These are phyloP conservation scores for Mediolabrus comicus DNA, from an alignment of 108 stramenopile genomes.

Conservation along the genomic window DNA sequence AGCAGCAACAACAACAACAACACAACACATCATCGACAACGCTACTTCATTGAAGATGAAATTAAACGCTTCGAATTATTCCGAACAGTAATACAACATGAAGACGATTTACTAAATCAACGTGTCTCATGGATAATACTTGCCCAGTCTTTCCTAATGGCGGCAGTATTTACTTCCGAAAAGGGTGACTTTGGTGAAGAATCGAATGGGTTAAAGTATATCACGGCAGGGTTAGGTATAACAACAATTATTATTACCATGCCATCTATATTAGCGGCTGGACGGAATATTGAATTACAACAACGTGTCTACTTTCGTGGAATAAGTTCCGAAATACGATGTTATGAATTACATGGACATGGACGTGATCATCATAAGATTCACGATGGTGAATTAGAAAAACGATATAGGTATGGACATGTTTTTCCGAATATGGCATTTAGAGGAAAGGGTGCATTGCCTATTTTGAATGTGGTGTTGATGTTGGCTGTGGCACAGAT, in stretches of 20 bases:
- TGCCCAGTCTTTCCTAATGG: slow-evolving; percentile 56
- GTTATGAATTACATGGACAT: slow-evolving; percentile 32
- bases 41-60: slow-evolving; percentile 17
- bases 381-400: background rate
- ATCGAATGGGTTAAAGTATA: slow-evolving; percentile 16
- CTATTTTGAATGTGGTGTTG: slow-evolving; percentile 23
- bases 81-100: slow-evolving; percentile 46
- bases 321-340: slow-evolving; percentile 33
- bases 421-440: slow-evolving; percentile 41
- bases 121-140: slow-evolving; percentile 55
- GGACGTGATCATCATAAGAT: slow-evolving; percentile 5
- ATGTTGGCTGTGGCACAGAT: slow-evolving; percentile 22
- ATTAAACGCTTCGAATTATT: slow-evolving; percentile 51
- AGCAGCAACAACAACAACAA: too few species aligned
- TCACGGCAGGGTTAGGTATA: slow-evolving; percentile 46
- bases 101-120: slow-evolving; percentile 53
- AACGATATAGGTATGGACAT: slow-evolving; percentile 21
- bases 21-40: too few species aligned
- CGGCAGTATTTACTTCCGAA: slow-evolving; percentile 36
- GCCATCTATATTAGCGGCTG: slow-evolving; percentile 44
- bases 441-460: slow-evolving; percentile 15
- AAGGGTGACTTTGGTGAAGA: slow-evolving; percentile 9
- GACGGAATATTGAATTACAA: slow-evolving; percentile 47
- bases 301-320: slow-evolving; percentile 44
- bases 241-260: slow-evolving; percentile 42